Evolutionary conservation across 2,329 filamentous ascomycete species (phyloP).

Genomic region (Fusarium coicis): DNA sequence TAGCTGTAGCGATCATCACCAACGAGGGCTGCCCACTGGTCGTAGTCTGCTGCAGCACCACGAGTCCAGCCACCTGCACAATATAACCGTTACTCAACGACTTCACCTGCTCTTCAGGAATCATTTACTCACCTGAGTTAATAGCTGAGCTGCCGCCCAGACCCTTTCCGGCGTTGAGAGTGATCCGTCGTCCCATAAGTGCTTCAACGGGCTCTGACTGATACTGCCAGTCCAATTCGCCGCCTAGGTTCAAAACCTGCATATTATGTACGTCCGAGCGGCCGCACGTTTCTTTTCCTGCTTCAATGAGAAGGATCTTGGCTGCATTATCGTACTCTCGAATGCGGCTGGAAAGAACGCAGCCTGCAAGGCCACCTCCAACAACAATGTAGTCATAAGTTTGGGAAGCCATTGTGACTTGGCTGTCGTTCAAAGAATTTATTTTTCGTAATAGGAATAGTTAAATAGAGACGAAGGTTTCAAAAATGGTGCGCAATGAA

Average conservation of each 20-base stretch:
- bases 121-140: slow-evolving; percentile 48
- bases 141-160: slow-evolving; percentile 55
- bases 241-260: slow-evolving; percentile 42
- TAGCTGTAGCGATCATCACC: slow-evolving; percentile 58
- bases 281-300: slow-evolving; percentile 45
- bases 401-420: background rate
- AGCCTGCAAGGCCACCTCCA: slow-evolving; percentile 48
- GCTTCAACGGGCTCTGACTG: slow-evolving; percentile 45
- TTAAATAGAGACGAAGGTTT: background rate
- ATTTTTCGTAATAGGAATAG: background rate
- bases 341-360: slow-evolving; percentile 48
- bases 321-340: slow-evolving; percentile 26
- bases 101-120: fast-evolving
- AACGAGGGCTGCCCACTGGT: slow-evolving; percentile 53
- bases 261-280: slow-evolving; percentile 34
- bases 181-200: slow-evolving; percentile 40
- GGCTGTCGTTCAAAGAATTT: fast-evolving
- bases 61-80: slow-evolving; percentile 53
- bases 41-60: slow-evolving; percentile 56
- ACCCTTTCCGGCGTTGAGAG: slow-evolving; percentile 50
- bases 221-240: slow-evolving; percentile 51
- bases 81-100: background rate
- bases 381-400: slow-evolving; percentile 46
- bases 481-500: background rate
- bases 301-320: slow-evolving; percentile 54